Evolutionary conservation across 73 alveolate genomes (phyloP).

Genomic region (Tetrahymena malaccensis): DNA sequence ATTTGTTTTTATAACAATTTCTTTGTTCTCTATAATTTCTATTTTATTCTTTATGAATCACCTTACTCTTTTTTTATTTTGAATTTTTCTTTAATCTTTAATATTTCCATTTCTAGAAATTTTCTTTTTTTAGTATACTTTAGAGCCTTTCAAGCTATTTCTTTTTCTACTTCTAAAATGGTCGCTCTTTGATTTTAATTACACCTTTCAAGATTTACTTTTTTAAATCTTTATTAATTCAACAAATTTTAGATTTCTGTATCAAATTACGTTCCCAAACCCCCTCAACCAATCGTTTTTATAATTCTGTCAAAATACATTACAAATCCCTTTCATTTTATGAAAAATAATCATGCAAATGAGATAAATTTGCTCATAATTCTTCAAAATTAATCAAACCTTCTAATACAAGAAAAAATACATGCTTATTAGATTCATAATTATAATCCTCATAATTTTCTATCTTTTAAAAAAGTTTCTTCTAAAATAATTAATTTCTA

Average conservation of each 20-base stretch:
- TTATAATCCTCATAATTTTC: background rate
- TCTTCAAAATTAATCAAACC: background rate
- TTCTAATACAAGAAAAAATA: background rate
- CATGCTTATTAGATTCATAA: no score
- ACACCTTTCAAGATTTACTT: background rate
- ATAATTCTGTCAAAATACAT: background rate
- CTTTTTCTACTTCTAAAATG: background rate
- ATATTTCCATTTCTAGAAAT: background rate
- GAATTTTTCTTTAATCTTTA: background rate
- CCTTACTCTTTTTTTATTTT: background rate
- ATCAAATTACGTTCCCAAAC: background rate
- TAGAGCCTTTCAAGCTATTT: background rate
- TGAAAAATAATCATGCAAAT: background rate
- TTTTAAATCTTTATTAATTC: background rate
- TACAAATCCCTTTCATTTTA: background rate
- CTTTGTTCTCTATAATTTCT: background rate
- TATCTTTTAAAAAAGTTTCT: background rate
- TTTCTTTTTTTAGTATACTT: background rate
- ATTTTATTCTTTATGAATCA: background rate
- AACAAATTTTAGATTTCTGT: background rate
- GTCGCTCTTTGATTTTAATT: background rate
- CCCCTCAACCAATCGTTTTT: background rate
- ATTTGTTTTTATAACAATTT: background rate
- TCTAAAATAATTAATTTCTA: background rate
- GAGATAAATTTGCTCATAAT: background rate